phyloP scores from a whole-genome alignment of 306 rosid genomes.

The Fragaria vesca region DNA sequence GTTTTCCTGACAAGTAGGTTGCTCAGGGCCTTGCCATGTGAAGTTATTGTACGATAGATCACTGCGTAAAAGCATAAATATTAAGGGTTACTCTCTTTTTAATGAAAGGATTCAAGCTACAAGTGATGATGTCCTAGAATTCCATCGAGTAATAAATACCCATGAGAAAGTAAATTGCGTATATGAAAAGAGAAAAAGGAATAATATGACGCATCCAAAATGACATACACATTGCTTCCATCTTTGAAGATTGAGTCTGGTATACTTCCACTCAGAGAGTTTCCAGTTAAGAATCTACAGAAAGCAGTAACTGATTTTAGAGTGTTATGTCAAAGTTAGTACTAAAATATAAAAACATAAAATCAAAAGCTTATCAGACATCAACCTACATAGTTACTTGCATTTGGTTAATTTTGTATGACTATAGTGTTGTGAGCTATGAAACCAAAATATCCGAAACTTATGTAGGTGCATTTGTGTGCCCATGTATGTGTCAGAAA shows the following conservation, averaged over 20 bases:
- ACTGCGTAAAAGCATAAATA: constrained; percentile 42
- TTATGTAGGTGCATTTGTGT: background rate
- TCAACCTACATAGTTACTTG: background rate
- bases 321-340: constrained; percentile 1
- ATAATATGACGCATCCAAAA: constrained; percentile 18
- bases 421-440: background rate
- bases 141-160: background rate
- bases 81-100: constrained; percentile 2
- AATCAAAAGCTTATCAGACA: background rate
- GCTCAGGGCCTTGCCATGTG: constrained; percentile 59
- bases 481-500: background rate
- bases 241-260: constrained; percentile 58
- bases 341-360: background rate
- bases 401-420: background rate
- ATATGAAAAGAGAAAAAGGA: constrained; percentile 11
- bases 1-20: constrained; percentile 52
- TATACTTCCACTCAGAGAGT: constrained; percentile 64
- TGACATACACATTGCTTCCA: constrained; percentile 70
- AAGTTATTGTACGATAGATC: constrained; percentile 95
- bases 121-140: background rate
- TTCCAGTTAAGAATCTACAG: constrained; percentile 69
- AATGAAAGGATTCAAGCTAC: background rate
- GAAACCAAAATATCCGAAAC: background rate
- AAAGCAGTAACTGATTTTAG: constrained; percentile 25
- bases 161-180: background rate